Percentiles rank a stretch among this genome's conserved stretches.
Evolutionary conservation across 2,329 filamentous ascomycete genomes (phyloP).

Genomic region (Curvularia sp.): DNA sequence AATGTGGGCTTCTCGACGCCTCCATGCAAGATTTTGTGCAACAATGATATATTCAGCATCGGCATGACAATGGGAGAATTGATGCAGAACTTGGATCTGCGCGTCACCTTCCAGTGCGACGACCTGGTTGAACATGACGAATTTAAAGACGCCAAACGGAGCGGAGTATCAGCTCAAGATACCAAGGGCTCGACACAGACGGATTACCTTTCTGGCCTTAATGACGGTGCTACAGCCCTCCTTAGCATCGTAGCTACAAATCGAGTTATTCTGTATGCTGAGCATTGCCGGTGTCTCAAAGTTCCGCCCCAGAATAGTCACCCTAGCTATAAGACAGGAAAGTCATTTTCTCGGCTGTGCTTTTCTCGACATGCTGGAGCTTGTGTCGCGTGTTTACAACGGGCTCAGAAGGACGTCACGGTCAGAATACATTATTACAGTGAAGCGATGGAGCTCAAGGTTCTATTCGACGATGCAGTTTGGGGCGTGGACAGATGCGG

Average conservation of each 20-base stretch:
- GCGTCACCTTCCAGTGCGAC: slow-evolving; percentile 14
- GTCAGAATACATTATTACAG: slow-evolving; percentile 13
- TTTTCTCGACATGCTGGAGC: not conserved
- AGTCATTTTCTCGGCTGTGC: not conserved
- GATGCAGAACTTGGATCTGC: slow-evolving; percentile 15
- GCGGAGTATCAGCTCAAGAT: too few species aligned
- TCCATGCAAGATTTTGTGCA: slow-evolving; percentile 11
- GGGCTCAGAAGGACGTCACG: slow-evolving; percentile 9
- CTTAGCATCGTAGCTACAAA: slow-evolving; percentile 3
- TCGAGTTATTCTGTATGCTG: slow-evolving; percentile 8
- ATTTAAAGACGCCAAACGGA: not conserved
- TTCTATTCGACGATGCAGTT: slow-evolving; percentile 11
- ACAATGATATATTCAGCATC: slow-evolving; percentile 17
- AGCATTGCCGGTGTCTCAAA: not conserved
- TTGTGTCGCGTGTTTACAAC: slow-evolving; percentile 11
- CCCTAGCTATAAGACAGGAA: slow-evolving; percentile 13
- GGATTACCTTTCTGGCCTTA: not conserved
- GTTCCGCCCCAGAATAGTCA: slow-evolving; percentile 2
- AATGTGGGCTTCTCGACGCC: slow-evolving; percentile 5
- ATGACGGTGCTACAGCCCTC: slow-evolving; percentile 1
- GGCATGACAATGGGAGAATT: slow-evolving; percentile 12
- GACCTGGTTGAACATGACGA: not conserved
- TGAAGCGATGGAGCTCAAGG: slow-evolving; percentile 7
- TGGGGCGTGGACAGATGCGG: slow-evolving; percentile 12
- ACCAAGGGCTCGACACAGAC: not conserved